Conservation (phyloP, 768 basidiomycete species). For the Tylopilus sp. region DNA sequence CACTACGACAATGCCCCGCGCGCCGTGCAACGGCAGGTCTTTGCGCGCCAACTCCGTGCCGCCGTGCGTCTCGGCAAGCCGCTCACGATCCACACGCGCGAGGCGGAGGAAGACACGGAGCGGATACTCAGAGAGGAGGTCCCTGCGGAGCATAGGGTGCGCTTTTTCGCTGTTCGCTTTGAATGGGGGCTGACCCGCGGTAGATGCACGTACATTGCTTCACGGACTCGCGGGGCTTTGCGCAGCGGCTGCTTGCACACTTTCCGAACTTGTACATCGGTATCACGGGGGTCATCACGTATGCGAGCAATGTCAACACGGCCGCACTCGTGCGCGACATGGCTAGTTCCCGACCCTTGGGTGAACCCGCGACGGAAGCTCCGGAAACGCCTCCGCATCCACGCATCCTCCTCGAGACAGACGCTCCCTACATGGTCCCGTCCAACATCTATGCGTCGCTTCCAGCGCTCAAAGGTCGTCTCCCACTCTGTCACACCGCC, state of each 20-base stretch:
- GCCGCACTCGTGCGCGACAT: no score
- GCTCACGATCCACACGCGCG: slow-evolving; percentile 82
- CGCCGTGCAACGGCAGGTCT: slow-evolving; percentile 61
- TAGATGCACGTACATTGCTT: slow-evolving; percentile 89
- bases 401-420: slow-evolving; percentile 74
- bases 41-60: slow-evolving; percentile 62
- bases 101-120: slow-evolving; percentile 82
- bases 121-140: slow-evolving; percentile 73
- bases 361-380: no score
- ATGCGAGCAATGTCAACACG: slow-evolving; percentile 71
- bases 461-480: slow-evolving; percentile 47
- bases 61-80: slow-evolving; percentile 72
- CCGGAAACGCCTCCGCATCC: slow-evolving; percentile 20
- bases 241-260: slow-evolving; percentile 62
- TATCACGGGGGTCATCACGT: slow-evolving; percentile 84
- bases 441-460: slow-evolving; percentile 64
- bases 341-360: no score
- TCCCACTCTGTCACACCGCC: slow-evolving; percentile 74
- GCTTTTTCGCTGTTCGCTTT: neutral
- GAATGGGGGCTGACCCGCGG: neutral
- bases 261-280: slow-evolving; percentile 85
- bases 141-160: slow-evolving; percentile 64
- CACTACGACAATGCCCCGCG: slow-evolving; percentile 80
- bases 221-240: slow-evolving; percentile 78
- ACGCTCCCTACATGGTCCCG: slow-evolving; percentile 87